Base-by-base conservation (phyloP, 75 land plant genomes). In the Sequoia sempervirens region DNA sequence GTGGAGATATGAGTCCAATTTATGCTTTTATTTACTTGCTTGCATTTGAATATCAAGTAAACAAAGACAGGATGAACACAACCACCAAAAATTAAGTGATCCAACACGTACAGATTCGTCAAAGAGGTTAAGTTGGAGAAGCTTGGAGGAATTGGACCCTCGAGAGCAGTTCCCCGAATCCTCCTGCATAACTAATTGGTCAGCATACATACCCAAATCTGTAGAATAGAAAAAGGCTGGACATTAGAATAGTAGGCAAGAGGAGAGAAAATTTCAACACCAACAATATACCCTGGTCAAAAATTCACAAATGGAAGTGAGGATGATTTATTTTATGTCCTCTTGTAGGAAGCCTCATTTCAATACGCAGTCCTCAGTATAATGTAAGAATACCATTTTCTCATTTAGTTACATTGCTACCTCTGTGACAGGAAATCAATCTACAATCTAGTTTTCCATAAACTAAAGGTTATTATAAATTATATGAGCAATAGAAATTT, bases 121-220 rank as follows among this genome's bases (percentile, higher is more conserved):
- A 88, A 85, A 52, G 76, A 28, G 28, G 74, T 85, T 46, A 88
- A 82, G 41, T 79, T 79, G 40, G 80, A 76, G 45, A 85, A 79
- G 46, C 75, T 88, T 46, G 83, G 52, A 34, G 89, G 89, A 76
- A 88, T 85, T 78, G 86, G 89, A 52, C 89, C 89, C 52, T 68
- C 23, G 28, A 88, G 52, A 68, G 81, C 50, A 79, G 85, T 88
- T 20, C 89, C 89, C 52, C 82, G 86, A 6, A 88, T 28, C 47
- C 82, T 56, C 89, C 89, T 88, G 72, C 30, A 79, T 46, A 5
- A 34, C 6, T 47, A 84, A 14, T 83, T 83, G 32, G 43, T 26
- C 79, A 76, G 43, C 41, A 40, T 23, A 20, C 9, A 18, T 41
- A 41, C 2, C 2, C 28, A 76, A 76, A 41, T 23, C 79, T 23